Base-by-base conservation (phyloP, 2,329 filamentous ascomycete species). In the Trichoderma asperellum region DNA sequence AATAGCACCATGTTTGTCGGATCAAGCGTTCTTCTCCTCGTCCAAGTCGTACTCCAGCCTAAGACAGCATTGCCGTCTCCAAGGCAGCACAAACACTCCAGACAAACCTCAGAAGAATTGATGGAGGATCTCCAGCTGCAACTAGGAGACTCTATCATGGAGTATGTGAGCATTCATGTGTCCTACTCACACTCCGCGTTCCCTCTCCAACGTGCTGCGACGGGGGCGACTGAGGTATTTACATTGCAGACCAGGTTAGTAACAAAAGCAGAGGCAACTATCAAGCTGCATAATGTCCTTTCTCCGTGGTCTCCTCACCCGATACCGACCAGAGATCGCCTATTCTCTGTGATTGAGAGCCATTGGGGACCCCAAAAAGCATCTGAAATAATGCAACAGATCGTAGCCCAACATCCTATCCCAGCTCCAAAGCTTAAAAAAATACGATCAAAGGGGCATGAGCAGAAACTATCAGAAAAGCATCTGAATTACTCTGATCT, bases 91-190 rank as follows among this genome's bases (percentile, higher is more conserved):
- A 65, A 70, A 10, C 77, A 82, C 64, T 37, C 73, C 10, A 78
- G 78, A 37, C 79, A 82, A 58, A 82, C 79, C 49, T 84, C 87
- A 0, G 86, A 89, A 14, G 81, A 86, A 52, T 78, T 90, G 37
- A 87, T 91, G 18, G 82, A 86, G 29, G 86, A 89, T 68, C 79
- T 90, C 12, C 86, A 90, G 73, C 78, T 80, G 35, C 83, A 88
- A 68, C 82, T 90, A 2, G 86, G 87, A 35, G 80, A 82, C 64
- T 79, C 79, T 4, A 76, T 76, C 24, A 81, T 81, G 18, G 81
- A 83, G 40, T 89, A 87, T 71, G 77, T 89, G 61, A 81, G 81
- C 3, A 79, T 89, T 18, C 79, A 80, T 24, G 72, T 90, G 8
- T 83, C 79, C 7, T 90, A 89, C 73, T 80, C 80, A 2, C 87